Evolutionary conservation across 371 early-diverging fungal species (phyloP).

Genomic region (Dipsacomyces acuminosporus): DNA sequence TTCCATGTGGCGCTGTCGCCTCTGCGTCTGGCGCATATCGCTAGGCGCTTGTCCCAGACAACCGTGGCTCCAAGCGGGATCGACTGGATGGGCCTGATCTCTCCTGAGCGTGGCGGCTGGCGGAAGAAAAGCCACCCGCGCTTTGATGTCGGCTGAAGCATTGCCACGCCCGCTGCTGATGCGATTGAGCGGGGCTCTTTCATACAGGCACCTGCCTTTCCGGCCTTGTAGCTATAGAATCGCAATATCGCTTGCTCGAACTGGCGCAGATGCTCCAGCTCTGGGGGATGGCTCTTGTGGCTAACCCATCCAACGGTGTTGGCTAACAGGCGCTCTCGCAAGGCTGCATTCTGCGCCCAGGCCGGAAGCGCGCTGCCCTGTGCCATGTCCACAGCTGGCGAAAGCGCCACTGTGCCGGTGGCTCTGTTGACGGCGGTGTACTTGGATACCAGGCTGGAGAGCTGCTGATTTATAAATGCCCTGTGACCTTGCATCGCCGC

Average conservation of each 20-base stretch:
- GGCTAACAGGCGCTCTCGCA: slow-evolving; percentile 33
- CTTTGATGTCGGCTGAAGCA: slow-evolving; percentile 16
- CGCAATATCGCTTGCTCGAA: slow-evolving; percentile 9
- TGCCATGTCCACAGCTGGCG: background rate
- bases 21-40: slow-evolving; percentile 2
- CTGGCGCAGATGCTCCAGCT: slow-evolving; percentile 29
- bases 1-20: slow-evolving; percentile 13
- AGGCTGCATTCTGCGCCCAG: slow-evolving; percentile 23
- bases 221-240: background rate
- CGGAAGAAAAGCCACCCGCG: slow-evolving; percentile 33
- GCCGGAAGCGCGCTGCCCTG: slow-evolving; percentile 1
- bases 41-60: slow-evolving; percentile 34
- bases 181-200: background rate
- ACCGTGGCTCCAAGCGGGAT: slow-evolving; percentile 7
- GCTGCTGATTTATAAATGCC: slow-evolving; percentile 8
- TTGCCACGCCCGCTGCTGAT: slow-evolving; percentile 15
- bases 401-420: slow-evolving; percentile 12
- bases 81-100: slow-evolving; percentile 2
- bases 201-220: background rate
- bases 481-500: slow-evolving; percentile 35
- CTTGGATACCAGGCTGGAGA: slow-evolving; percentile 2
- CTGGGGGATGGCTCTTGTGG: slow-evolving; percentile 35
- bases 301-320: slow-evolving; percentile 22
- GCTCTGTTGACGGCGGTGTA: slow-evolving; percentile 6
- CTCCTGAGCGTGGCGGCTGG: slow-evolving; percentile 24